A percentile compares a stretch with the other conserved stretches of the same genome.
These are phyloP conservation scores for Beauveria sp. DNA, from an alignment of 2,329 filamentous ascomycete species.

Conservation along the genomic window DNA sequence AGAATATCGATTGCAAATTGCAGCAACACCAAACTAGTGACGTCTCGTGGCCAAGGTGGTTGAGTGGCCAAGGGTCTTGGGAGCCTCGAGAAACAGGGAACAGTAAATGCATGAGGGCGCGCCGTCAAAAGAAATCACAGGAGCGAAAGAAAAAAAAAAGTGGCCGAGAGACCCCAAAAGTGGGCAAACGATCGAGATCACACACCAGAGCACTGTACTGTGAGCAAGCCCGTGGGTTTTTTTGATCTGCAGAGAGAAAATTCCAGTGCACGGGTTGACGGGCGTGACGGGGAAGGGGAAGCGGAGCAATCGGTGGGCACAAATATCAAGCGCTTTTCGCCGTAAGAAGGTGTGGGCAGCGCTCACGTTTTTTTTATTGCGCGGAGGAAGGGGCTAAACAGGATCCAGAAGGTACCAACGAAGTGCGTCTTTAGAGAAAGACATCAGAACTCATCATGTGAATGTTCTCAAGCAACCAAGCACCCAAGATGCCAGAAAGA, in stretches of 20 bases:
- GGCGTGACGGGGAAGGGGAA: not conserved
- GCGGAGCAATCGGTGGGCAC: not conserved
- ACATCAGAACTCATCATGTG: not conserved
- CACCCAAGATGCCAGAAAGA: not conserved
- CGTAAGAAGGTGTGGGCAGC: too few species aligned
- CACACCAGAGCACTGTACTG: not conserved
- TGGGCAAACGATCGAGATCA: not conserved
- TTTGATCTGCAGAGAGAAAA: too few species aligned
- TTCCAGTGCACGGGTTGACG: not conserved
- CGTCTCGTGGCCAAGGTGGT: not conserved
- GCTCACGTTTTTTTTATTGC: not conserved
- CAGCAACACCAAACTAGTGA: not conserved
- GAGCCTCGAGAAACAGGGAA: not conserved
- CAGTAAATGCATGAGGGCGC: not conserved
- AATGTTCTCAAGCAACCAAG: too few species aligned
- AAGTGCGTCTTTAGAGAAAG: not conserved
- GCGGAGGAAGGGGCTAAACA: not conserved
- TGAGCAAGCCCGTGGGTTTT: too few species aligned
- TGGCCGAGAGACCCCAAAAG: not conserved
- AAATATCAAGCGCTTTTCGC: too few species aligned
- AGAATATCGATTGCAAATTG: too few species aligned
- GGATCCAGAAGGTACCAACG: too few species aligned
- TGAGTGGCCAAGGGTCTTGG: not conserved
- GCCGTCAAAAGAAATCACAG: too few species aligned
- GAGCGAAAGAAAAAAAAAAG: not conserved